These are phyloP conservation scores for Fusarium mangiferae DNA, from an alignment of 2,329 filamentous ascomycete species.

Conservation along the genomic window DNA sequence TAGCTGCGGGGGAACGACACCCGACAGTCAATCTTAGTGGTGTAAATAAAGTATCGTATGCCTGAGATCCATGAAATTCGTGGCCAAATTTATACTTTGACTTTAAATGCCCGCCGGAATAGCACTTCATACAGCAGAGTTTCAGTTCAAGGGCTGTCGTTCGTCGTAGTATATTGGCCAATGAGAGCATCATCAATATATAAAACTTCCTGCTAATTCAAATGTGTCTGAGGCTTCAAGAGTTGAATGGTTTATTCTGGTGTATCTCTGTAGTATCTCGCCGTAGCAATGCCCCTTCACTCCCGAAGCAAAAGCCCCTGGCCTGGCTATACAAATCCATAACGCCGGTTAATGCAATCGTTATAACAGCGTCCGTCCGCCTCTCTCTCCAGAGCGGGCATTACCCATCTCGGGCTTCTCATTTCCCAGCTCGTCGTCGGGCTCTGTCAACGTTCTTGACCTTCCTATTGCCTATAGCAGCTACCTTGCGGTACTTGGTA, in stretches of 20 bases:
- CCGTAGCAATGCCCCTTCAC: neutral
- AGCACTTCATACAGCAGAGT: neutral
- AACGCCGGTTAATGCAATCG: constrained; percentile 37
- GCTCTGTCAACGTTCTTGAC: constrained; percentile 62
- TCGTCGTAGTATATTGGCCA: neutral
- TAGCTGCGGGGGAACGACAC: constrained; percentile 28
- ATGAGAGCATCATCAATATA: too few relatives aligned
- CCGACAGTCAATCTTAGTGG: neutral
- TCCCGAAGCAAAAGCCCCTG: neutral
- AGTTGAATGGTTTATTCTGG: constrained; percentile 7
- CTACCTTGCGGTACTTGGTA: constrained; percentile 70
- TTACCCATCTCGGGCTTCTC: constrained; percentile 2
- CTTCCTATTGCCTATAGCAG: constrained; percentile 63
- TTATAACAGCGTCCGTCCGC: neutral
- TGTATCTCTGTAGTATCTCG: constrained; percentile 11
- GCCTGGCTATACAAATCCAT: constrained; percentile 16
- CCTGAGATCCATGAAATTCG: neutral
- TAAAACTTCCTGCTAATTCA: neutral
- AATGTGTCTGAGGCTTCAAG: neutral
- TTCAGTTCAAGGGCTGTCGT: neutral
- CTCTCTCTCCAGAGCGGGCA: constrained; percentile 7
- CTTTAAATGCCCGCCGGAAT: neutral
- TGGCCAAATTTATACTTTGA: too few relatives aligned
- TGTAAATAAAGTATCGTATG: neutral
- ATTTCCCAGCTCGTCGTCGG: constrained; percentile 53